Conservation (phyloP, 73 alveolate genomes). For the Paramecium primaurelia region DNA sequence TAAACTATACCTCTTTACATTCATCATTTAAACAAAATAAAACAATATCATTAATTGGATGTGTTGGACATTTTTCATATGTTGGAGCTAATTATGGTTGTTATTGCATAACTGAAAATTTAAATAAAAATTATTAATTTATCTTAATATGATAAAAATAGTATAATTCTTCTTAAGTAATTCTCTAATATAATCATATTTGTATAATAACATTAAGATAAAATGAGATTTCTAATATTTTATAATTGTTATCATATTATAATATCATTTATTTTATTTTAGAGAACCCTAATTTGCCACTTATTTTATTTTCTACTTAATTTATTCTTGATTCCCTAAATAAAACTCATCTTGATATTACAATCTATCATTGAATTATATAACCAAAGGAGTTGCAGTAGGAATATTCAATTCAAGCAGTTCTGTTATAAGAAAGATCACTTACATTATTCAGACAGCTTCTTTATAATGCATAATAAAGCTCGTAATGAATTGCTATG, state of each 20-base stretch:
- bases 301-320: background rate
- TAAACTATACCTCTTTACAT: background rate
- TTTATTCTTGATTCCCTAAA: background rate
- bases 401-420: background rate
- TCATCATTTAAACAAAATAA: background rate
- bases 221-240: background rate
- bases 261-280: background rate
- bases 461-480: background rate
- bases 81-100: background rate
- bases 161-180: too few species aligned
- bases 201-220: background rate
- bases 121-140: background rate
- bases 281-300: background rate
- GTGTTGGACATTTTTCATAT: conserved; percentile 33
- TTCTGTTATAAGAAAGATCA: background rate
- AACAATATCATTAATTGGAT: background rate
- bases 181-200: background rate
- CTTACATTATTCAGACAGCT: background rate
- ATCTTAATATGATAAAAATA: too few species aligned
- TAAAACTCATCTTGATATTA: background rate
- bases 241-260: background rate
- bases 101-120: conserved; percentile 4
- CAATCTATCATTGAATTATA: background rate
- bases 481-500: conserved; percentile 21
- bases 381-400: background rate